phyloP scores from a whole-genome alignment of 371 early-diverging fungal species.

The Mortierella sp. region DNA sequence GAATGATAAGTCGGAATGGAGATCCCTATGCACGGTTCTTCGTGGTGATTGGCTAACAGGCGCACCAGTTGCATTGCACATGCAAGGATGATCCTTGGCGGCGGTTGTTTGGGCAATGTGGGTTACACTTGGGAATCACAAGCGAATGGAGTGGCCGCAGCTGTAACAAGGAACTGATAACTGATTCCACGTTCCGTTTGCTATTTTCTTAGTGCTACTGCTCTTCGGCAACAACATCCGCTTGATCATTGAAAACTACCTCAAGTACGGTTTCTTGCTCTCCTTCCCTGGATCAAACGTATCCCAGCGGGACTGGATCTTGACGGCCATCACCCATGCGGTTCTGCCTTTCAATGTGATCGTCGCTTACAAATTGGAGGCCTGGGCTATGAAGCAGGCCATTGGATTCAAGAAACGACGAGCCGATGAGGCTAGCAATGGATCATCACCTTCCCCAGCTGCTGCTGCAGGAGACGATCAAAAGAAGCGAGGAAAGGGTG shows the following conservation, averaged over 20 bases:
- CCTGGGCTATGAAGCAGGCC: constrained; percentile 51
- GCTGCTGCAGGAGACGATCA: constrained; percentile 15
- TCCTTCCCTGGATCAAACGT: constrained; percentile 69
- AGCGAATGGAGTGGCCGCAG: no score
- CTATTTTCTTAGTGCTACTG: constrained; percentile 71
- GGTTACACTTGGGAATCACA: no score
- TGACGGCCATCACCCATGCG: constrained; percentile 61
- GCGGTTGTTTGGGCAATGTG: no score
- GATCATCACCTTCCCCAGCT: background rate
- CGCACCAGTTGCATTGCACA: background rate
- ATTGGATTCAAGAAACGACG: constrained; percentile 38
- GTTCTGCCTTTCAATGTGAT: constrained; percentile 64
- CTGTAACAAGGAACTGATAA: no score
- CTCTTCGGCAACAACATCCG: constrained; percentile 87
- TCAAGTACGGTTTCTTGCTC: constrained; percentile 89
- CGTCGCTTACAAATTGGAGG: constrained; percentile 68
- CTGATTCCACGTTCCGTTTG: no score
- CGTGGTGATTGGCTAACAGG: no score
- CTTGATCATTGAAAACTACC: constrained; percentile 86
- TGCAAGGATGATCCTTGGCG: no score
- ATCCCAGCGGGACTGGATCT: constrained; percentile 66
- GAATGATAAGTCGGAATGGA: no score
- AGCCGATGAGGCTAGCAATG: constrained; percentile 1
- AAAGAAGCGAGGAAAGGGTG: background rate
- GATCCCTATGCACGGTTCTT: no score